phyloP scores from a whole-genome alignment of 2,329 filamentous ascomycete species.

The Pleomassaria siparia region DNA sequence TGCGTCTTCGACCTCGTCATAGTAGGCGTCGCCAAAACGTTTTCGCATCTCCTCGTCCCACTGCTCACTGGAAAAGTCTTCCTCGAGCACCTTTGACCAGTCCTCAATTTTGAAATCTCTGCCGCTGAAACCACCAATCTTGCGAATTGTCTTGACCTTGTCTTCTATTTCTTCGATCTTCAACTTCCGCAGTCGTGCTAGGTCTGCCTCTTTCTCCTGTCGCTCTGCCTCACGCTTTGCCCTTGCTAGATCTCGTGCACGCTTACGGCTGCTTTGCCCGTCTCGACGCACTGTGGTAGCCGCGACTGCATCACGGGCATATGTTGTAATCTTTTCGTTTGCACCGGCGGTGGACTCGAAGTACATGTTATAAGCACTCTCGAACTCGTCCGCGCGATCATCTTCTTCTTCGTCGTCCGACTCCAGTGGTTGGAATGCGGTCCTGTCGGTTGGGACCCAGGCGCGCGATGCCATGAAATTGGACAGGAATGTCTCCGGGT shows the following conservation, averaged over 20 bases:
- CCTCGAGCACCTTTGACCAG: conserved; percentile 82
- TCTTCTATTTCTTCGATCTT: conserved; percentile 89
- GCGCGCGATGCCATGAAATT: conserved; percentile 93
- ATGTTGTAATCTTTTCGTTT: conserved; percentile 85
- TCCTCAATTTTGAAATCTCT: conserved; percentile 71
- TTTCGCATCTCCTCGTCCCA: conserved; percentile 92
- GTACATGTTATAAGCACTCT: conserved; percentile 91
- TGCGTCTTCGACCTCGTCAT: conserved; percentile 61
- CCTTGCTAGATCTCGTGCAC: conserved; percentile 74
- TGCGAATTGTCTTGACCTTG: conserved; percentile 84
- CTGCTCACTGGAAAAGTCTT: conserved; percentile 81
- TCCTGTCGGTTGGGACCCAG: conserved; percentile 72
- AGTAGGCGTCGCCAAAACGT: conserved; percentile 89
- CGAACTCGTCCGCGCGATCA: conserved; percentile 78
- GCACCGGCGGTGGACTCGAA: conserved; percentile 90
- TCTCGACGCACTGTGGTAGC: conserved; percentile 85
- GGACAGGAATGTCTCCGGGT: conserved; percentile 90
- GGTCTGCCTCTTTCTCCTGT: conserved; percentile 73
- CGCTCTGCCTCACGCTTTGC: conserved; percentile 79
- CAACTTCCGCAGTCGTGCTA: conserved; percentile 78
- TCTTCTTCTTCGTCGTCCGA: conserved; percentile 85
- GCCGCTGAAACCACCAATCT: conserved; percentile 78
- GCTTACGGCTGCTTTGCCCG: conserved; percentile 74
- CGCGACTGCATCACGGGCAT: conserved; percentile 81
- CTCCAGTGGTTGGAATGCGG: conserved; percentile 78